phyloP scores from a whole-genome alignment of 2,329 filamentous ascomycete species.

The Fonsecaea pugnacius region DNA sequence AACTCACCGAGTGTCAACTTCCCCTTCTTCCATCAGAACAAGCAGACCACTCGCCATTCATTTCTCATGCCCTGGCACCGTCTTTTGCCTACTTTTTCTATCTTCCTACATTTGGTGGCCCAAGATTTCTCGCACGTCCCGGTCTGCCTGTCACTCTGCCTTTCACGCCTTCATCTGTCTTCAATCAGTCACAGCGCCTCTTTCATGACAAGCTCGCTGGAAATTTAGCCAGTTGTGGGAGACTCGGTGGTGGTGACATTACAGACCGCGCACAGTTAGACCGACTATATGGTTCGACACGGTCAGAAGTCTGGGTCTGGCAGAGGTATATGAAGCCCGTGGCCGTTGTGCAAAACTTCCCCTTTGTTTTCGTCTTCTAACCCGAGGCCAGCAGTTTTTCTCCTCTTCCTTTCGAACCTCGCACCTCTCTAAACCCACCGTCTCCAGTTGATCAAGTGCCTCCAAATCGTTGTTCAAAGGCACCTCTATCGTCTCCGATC shows the following conservation, averaged over 20 bases:
- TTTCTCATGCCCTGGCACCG: too few species aligned
- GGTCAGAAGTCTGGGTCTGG: neutral
- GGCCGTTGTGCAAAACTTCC: neutral
- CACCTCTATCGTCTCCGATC: neutral
- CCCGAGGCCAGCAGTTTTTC: neutral
- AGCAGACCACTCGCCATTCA: too few species aligned
- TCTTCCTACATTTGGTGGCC: too few species aligned
- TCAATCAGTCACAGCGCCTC: neutral
- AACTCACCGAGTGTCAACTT: neutral
- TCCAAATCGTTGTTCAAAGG: neutral
- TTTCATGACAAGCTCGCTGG: neutral
- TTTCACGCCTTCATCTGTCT: neutral
- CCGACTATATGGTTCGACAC: neutral
- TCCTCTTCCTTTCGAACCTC: neutral
- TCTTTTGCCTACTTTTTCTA: too few species aligned
- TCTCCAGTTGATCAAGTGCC: neutral
- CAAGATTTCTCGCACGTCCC: too few species aligned
- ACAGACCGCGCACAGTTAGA: neutral
- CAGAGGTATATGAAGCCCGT: neutral
- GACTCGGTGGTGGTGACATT: neutral
- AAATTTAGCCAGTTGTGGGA: neutral
- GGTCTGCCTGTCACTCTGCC: too few species aligned
- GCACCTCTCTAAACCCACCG: neutral
- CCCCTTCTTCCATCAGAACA: neutral
- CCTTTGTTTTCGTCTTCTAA: neutral